These are phyloP conservation scores for Sphagnurus paluster DNA, from an alignment of 1,284 basidiomycete genomes.

Conservation along the genomic window DNA sequence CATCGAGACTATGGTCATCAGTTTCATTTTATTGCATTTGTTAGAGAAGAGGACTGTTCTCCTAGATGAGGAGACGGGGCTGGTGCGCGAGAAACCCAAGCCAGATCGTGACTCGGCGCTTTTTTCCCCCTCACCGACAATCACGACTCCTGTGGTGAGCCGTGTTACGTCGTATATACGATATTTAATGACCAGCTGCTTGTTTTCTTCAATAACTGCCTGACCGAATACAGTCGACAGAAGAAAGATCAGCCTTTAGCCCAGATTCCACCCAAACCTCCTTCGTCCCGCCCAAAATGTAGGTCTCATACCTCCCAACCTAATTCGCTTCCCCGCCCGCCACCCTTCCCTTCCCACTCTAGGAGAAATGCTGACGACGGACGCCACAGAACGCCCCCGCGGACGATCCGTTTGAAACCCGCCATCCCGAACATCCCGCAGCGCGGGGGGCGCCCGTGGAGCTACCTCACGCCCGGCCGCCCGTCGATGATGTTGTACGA, in stretches of 20 bases:
- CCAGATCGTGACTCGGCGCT: no score
- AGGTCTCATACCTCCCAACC: no score
- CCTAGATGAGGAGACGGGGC: background rate
- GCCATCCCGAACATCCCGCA: conserved; percentile 4
- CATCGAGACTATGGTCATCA: background rate
- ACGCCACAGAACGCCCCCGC: background rate
- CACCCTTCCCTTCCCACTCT: no score
- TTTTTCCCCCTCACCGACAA: no score
- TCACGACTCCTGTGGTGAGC: no score
- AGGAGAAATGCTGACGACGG: background rate
- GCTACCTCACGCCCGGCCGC: conserved; percentile 4
- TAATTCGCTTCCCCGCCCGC: no score
- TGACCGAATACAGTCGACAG: background rate
- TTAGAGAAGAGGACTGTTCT: background rate
- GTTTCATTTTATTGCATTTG: background rate
- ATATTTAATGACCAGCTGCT: no score
- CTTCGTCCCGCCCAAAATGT: background rate
- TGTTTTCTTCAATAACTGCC: background rate
- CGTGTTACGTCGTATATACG: no score
- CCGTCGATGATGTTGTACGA: conserved; percentile 7
- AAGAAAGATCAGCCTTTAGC: background rate
- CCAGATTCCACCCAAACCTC: background rate
- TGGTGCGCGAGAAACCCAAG: no score
- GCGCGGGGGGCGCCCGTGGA: conserved; percentile 4
- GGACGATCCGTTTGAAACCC: conserved; percentile 3